Conservation (phyloP, 352 stramenopile species). For the Ophiocytium majus region DNA sequence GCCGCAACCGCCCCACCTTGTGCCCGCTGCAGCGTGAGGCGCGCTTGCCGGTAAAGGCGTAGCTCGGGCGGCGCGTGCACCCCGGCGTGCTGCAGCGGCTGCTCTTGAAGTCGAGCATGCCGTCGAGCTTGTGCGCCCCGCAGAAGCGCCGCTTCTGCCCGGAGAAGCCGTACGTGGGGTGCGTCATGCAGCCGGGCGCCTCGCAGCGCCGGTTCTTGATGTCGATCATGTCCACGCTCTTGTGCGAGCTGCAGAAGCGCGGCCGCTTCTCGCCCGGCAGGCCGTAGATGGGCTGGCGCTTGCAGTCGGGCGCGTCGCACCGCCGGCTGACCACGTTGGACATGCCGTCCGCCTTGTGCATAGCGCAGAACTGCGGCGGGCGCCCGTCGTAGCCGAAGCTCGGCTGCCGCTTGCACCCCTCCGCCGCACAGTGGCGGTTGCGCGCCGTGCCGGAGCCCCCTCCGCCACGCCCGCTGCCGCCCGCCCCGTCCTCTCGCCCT, state of each 20-base stretch:
- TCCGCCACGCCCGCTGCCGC: background rate
- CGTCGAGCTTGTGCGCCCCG: slow-evolving; percentile 49
- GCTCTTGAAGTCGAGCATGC: slow-evolving; percentile 57
- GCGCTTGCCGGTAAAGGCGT: slow-evolving; percentile 35
- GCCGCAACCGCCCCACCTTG: slow-evolving; percentile 42
- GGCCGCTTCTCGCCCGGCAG: slow-evolving; percentile 35
- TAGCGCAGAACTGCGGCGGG: slow-evolving; percentile 48
- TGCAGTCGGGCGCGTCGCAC: slow-evolving; percentile 40
- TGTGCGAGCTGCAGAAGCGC: slow-evolving; percentile 49
- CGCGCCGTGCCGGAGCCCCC: background rate
- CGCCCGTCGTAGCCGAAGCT: slow-evolving; percentile 55
- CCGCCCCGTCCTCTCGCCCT: background rate
- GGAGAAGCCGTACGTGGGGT: slow-evolving; percentile 42
- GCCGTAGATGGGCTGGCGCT: slow-evolving; percentile 53
- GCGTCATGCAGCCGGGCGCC: slow-evolving; percentile 35
- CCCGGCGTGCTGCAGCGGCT: slow-evolving; percentile 36
- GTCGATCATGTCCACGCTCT: slow-evolving; percentile 46
- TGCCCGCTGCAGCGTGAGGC: slow-evolving; percentile 49
- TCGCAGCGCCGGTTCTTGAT: slow-evolving; percentile 42
- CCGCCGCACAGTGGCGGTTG: slow-evolving; percentile 37
- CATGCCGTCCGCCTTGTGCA: slow-evolving; percentile 53
- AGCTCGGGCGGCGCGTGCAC: slow-evolving; percentile 45
- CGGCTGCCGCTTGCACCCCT: slow-evolving; percentile 51
- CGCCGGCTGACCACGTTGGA: slow-evolving; percentile 52
- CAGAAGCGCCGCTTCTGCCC: slow-evolving; percentile 48